A percentile compares a stretch with the other conserved stretches of the same genome.
Evolutionary conservation across 2,329 filamentous ascomycete species (phyloP).

Genomic region (Epichloe bromicola): DNA sequence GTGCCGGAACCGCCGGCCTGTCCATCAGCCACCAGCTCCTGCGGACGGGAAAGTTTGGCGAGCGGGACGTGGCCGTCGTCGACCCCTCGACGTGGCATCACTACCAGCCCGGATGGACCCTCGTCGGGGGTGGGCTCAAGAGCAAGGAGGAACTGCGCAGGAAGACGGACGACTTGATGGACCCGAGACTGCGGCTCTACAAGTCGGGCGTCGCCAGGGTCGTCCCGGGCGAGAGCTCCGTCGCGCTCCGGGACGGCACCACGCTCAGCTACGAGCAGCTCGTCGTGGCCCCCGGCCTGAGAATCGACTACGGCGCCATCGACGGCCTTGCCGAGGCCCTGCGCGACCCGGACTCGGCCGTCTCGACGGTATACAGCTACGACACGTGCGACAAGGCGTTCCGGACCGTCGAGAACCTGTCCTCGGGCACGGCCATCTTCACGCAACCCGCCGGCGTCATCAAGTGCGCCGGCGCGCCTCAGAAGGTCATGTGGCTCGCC

Average conservation of each 20-base stretch:
- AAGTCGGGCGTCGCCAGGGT: constrained; percentile 36
- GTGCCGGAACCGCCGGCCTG: no score
- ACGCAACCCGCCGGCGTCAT: constrained; percentile 41
- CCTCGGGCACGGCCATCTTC: constrained; percentile 41
- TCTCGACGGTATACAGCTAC: constrained; percentile 46
- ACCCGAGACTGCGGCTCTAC: constrained; percentile 28
- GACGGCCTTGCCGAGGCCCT: constrained; percentile 32
- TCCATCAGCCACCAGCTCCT: no score
- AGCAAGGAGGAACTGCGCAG: no score
- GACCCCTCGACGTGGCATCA: no score
- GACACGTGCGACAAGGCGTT: constrained; percentile 42
- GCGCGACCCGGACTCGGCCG: constrained; percentile 21
- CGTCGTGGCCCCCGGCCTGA: constrained; percentile 46
- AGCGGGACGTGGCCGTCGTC: no score
- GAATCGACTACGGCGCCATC: constrained; percentile 35
- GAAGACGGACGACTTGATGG: no score
- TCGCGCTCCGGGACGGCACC: constrained; percentile 42
- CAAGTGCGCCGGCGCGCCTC: constrained; percentile 27
- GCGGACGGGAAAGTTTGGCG: no score
- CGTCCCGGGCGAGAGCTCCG: constrained; percentile 39
- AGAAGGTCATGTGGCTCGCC: constrained; percentile 51
- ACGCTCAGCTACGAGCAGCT: constrained; percentile 50
- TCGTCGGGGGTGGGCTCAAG: no score
- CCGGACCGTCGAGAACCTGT: constrained; percentile 31
- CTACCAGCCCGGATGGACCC: no score